Evolutionary conservation across 2,329 filamentous ascomycete genomes (phyloP).

Genomic region (Fusarium oxysporum): DNA sequence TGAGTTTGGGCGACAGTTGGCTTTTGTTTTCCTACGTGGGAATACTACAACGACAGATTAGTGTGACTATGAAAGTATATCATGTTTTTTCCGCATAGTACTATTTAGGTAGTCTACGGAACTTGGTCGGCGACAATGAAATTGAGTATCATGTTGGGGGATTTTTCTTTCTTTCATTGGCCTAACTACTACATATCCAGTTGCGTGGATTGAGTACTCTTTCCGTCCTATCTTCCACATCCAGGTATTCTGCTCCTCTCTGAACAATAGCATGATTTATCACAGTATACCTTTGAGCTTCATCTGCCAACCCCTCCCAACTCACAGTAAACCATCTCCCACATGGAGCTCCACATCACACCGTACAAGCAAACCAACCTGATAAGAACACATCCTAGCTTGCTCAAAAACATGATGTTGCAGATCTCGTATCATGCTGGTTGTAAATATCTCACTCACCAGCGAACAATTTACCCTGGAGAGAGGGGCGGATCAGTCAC

Average conservation of each 20-base stretch:
- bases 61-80: background rate
- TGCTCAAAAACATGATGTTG: background rate
- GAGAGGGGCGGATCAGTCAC: constrained; percentile 20
- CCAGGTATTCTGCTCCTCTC: background rate
- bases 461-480: constrained; percentile 36
- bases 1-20: background rate
- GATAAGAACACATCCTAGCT: background rate
- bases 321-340: background rate
- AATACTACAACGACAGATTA: background rate
- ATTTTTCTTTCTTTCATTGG: background rate
- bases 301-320: background rate
- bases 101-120: background rate
- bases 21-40: background rate
- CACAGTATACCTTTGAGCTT: background rate
- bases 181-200: background rate
- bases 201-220: background rate
- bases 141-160: background rate
- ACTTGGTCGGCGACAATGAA: background rate
- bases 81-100: background rate
- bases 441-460: constrained; percentile 6
- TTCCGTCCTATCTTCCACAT: background rate
- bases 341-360: background rate
- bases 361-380: background rate
- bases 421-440: constrained; percentile 3
- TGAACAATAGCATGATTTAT: background rate